phyloP scores from a whole-genome alignment of 768 basidiomycete species.

The Coprinellus micaceus region DNA sequence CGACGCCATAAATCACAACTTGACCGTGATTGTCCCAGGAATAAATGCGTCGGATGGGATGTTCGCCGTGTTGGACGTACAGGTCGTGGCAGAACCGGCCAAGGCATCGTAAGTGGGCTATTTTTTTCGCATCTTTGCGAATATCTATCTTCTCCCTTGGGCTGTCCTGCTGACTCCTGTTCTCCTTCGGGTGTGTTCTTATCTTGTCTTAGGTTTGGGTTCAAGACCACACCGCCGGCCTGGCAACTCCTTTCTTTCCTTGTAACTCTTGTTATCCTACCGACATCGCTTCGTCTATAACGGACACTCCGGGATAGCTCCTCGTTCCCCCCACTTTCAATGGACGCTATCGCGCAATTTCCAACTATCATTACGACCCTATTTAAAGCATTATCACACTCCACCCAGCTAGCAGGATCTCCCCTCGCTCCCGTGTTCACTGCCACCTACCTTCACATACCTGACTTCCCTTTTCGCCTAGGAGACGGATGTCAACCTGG shows the following conservation, averaged over 20 bases:
- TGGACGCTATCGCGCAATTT: background rate
- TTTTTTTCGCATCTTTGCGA: background rate
- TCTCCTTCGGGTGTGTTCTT: background rate
- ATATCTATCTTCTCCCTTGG: background rate
- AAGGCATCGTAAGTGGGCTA: slow-evolving; percentile 27
- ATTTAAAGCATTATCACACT: no score
- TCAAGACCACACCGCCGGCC: background rate
- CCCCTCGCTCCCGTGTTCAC: no score
- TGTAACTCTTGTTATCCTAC: background rate
- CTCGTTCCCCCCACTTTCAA: background rate
- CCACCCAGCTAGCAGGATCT: no score
- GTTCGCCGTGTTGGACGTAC: slow-evolving; percentile 74
- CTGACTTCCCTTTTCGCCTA: no score
- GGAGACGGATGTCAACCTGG: no score
- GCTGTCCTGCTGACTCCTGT: background rate
- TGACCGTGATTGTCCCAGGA: slow-evolving; percentile 47
- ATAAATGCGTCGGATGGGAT: slow-evolving; percentile 76
- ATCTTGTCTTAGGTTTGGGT: background rate
- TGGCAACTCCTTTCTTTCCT: background rate
- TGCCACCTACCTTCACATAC: no score
- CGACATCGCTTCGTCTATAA: background rate
- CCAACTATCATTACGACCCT: no score
- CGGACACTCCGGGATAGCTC: background rate
- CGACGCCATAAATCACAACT: slow-evolving; percentile 64
- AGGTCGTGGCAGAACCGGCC: slow-evolving; percentile 43